Percentiles rank a stretch among this genome's conserved stretches.
These are phyloP conservation scores for Trametes cubensis DNA, from an alignment of 768 basidiomycete species.

Conservation along the genomic window DNA sequence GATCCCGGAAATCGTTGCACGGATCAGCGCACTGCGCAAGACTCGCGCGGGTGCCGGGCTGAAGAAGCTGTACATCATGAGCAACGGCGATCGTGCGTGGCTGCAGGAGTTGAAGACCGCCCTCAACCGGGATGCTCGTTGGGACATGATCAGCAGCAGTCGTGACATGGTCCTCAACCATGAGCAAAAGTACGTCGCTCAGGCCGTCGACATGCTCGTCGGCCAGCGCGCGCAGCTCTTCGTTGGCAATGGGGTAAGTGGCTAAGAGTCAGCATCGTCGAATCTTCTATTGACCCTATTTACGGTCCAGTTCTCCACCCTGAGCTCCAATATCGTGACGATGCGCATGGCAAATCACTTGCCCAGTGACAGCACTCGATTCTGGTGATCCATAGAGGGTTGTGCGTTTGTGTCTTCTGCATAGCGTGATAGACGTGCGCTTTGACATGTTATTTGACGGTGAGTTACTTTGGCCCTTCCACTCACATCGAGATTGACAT, in stretches of 20 bases:
- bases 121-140: conserved; percentile 35
- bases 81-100: conserved; percentile 48
- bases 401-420: not conserved
- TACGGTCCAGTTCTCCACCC: conserved; percentile 44
- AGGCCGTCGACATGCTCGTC: conserved; percentile 55
- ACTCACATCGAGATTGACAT: too few relatives aligned
- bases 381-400: conserved; percentile 37
- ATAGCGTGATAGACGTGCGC: not conserved
- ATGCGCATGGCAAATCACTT: conserved; percentile 41
- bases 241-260: conserved; percentile 53
- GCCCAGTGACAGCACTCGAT: conserved; percentile 39
- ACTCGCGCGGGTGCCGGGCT: conserved; percentile 20
- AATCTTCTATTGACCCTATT: not conserved
- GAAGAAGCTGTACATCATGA: conserved; percentile 34
- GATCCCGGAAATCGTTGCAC: conserved; percentile 43
- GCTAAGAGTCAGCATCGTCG: not conserved
- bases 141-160: conserved; percentile 39
- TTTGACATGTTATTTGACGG: not conserved
- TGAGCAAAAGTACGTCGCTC: conserved; percentile 46
- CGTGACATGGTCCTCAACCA: conserved; percentile 42
- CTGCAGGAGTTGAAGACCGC: conserved; percentile 40
- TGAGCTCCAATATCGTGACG: conserved; percentile 51
- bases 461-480: too few relatives aligned
- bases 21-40: conserved; percentile 37
- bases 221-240: conserved; percentile 49